Evolutionary conservation across 805 yeast species (phyloP), one percentile per base, ranked within the genome.

Genomic region (Candida suzukii): DNA sequence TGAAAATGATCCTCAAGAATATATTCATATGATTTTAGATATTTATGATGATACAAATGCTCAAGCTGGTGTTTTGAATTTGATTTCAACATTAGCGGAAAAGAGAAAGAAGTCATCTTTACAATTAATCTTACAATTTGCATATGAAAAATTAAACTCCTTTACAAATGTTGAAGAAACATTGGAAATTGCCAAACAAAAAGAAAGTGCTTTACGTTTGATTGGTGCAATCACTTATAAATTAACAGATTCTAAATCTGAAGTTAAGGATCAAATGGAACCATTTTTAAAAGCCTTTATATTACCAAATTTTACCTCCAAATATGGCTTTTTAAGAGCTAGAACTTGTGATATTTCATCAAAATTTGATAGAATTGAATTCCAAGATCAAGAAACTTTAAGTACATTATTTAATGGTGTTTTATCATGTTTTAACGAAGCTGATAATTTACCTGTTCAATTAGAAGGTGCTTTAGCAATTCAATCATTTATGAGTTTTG

Each of bases 1-100:
- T 63, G 95, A 88, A 46, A 77, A 75, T 46, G 97, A 91, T 56
- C 98, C 98, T 9, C 83, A 77, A 38, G 97, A 91, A 58, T 93
- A 88, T 57, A 84, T 93, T 47, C 90, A 86, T 61, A 71, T 82
- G 50, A 77, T 78, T 35, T 70, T 88, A 52, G 88, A 81, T 57
- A 64, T 78, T 34, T 60, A 82, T 50, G 93, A 83, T 40, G 78
- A 71, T 32, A 53, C 66, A 31, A 68, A 88, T 2, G 85, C 95
- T 7, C 95, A 88, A 57, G 67, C 76, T 36, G 95, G 95, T 2
- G 91, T 96, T 2, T 67, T 83, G 40, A 75, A 80, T 10, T 71
- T 93, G 43, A 64, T 93, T 46, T 74, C 75, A 24, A 80, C 88
- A 1, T 60, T 88, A n/a, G 83, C 83, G 2, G 74, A 76, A 34